These are phyloP conservation scores for Auriculariales sp. DNA, from an alignment of 768 basidiomycete species.

Conservation along the genomic window DNA sequence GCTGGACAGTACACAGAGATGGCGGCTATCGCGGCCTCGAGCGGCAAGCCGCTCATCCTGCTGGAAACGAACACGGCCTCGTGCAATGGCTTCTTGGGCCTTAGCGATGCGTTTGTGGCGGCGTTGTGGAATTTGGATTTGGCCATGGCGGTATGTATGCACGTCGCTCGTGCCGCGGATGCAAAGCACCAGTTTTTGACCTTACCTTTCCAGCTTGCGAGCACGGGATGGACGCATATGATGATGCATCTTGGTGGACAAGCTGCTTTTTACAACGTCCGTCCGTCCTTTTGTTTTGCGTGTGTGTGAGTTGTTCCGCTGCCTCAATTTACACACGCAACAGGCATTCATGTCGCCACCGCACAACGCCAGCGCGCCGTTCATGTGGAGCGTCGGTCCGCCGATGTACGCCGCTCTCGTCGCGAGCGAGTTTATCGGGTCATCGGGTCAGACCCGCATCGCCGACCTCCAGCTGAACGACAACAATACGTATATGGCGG, in stretches of 20 bases:
- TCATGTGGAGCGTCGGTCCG: constrained; percentile 54
- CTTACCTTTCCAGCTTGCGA: constrained; percentile 33
- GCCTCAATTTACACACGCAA: neutral
- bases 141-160: constrained; percentile 19
- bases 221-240: constrained; percentile 34
- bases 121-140: constrained; percentile 54
- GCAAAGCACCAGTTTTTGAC: constrained; percentile 6
- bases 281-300: constrained; percentile 6
- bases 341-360: constrained; percentile 33
- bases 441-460: constrained; percentile 46
- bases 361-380: constrained; percentile 12
- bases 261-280: constrained; percentile 49
- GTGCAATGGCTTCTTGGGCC: constrained; percentile 34
- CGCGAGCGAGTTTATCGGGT: constrained; percentile 55
- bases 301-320: neutral
- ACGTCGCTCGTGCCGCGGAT: neutral
- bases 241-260: constrained; percentile 48
- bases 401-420: constrained; percentile 62
- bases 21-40: constrained; percentile 20
- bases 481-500: constrained; percentile 43
- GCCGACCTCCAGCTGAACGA: constrained; percentile 45
- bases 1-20: constrained; percentile 23
- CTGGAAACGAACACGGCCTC: constrained; percentile 52
- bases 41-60: constrained; percentile 39
- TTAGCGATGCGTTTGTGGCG: constrained; percentile 45